Base-by-base conservation (phyloP, 2,329 filamentous ascomycete species). In the Fusarium verrucosum region DNA sequence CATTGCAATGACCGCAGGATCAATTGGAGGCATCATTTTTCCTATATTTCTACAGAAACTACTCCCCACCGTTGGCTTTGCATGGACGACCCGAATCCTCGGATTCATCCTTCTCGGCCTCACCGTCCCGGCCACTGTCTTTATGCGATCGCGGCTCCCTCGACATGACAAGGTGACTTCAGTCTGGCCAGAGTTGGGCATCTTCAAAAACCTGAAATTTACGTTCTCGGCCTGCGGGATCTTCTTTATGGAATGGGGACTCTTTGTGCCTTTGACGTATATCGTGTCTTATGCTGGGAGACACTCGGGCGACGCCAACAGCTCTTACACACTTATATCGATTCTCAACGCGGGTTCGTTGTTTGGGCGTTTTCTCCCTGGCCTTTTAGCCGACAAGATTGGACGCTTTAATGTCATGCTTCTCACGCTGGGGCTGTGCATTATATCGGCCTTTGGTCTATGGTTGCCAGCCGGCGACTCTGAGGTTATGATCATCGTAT, bases 401-500 rank as follows among this genome's bases (percentile, higher is more conserved):
- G 93, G 93, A 1, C 86, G 92, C 5, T 96, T 92, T 79, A 96
- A 97, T 72, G 86, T 88, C 46, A 90, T 95, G 77, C 85, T 94
- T 42, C 75, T 87, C 17, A 89, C 89, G 0, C 85, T 92, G 23
- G 76, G 82, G 1, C 68, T 84, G 7, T 84, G 81, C 57, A 80
- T 89, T n/a, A 74, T 79, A 35, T 78, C 79, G 28, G 77, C 89
- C 6, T 84, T 90, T 7, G 87, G 85, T 4, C 74, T 94, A 17
- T 96, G 92, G 92, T 81, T 96, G 19, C 91, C 84, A 0, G 80
- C 83, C 1, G 81, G 83, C 1, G 75, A 79, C 32, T 85, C 79
- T 2, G 74, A 81, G n/a, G 74, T 83, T 0, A 73, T 92, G 43
- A 80, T 92, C 3, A 82, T 93, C 50, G 82, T 86, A 3, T 96